Percentiles rank a stretch among this genome's conserved stretches.
phyloP scores from a whole-genome alignment of 257 asterid species.

The Nicotiana benthamiana region DNA sequence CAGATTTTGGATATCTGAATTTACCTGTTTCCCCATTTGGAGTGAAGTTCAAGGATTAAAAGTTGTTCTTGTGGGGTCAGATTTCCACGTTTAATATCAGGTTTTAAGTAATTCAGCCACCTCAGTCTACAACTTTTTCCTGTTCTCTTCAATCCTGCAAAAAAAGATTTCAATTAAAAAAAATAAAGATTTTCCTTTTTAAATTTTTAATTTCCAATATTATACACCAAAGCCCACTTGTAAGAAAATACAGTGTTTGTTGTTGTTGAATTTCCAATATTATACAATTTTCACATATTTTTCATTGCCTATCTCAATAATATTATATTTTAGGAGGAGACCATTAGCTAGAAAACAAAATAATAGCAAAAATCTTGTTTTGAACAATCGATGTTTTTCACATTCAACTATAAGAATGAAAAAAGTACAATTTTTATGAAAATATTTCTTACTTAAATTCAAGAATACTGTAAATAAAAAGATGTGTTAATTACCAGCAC shows the following conservation, averaged over 20 bases:
- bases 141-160: conserved; percentile 68
- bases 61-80: conserved; percentile 72
- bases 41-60: conserved; percentile 78
- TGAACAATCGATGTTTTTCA: not conserved
- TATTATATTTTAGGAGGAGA: not conserved
- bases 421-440: not conserved
- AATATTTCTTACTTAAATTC: not conserved
- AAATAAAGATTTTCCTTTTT: not conserved
- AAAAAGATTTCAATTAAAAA: not conserved
- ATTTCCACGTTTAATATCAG: conserved; percentile 73
- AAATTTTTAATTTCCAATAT: not conserved
- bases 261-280: not conserved
- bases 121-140: conserved; percentile 88
- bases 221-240: not conserved
- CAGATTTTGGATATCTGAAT: not conserved
- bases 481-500: conserved; percentile 42
- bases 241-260: too few relatives aligned
- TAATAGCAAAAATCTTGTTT: not conserved
- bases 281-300: not conserved
- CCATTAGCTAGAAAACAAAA: too few relatives aligned
- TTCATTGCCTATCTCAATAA: not conserved
- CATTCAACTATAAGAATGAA: too few relatives aligned
- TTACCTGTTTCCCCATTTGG: conserved; percentile 81
- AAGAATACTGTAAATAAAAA: not conserved
- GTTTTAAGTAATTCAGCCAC: conserved; percentile 84